Conservation (phyloP, 208 protist genomes). For the Vickermania ingenoplastis region DNA sequence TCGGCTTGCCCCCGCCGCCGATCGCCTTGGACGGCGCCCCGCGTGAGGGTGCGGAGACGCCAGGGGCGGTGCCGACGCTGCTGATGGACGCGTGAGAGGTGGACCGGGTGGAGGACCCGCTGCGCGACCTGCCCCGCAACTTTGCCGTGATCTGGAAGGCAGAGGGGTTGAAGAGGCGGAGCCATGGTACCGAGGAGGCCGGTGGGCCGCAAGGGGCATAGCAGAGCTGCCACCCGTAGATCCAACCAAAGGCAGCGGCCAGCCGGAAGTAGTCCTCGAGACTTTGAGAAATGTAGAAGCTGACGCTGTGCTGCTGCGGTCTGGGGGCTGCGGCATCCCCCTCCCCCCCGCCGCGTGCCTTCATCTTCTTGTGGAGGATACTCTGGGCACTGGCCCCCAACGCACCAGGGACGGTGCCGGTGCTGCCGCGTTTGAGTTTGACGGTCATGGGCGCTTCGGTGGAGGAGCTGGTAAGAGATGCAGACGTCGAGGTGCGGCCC, state of each 20-base stretch:
- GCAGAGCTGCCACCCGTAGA: conserved; percentile 74
- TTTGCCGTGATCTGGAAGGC: conserved; percentile 7
- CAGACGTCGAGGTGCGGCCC: not conserved
- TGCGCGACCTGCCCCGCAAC: not conserved
- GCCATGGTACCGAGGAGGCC: conserved; percentile 33
- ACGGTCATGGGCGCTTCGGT: not conserved
- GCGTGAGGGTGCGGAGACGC: not conserved
- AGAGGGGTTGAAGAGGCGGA: conserved; percentile 30
- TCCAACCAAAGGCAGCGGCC: conserved; percentile 44
- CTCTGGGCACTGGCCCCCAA: not conserved
- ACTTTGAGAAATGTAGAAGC: conserved; percentile 41
- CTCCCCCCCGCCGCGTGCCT: not conserved
- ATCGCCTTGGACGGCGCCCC: not conserved
- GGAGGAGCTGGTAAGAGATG: not conserved
- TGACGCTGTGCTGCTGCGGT: conserved; percentile 17
- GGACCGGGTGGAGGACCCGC: not conserved
- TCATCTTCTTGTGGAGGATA: not conserved
- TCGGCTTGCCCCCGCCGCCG: not conserved
- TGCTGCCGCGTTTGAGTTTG: not conserved
- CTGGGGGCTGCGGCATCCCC: not conserved
- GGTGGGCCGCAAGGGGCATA: conserved; percentile 38
- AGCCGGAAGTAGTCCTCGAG: conserved; percentile 56
- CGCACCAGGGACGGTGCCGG: too few species aligned
- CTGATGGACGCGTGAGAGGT: not conserved
- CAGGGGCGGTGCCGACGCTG: not conserved